A percentile compares a stretch with the other conserved stretches of the same genome.
Evolutionary conservation across 1,284 basidiomycete genomes (phyloP).

Genomic region (Neotropicomus parvogracilis): DNA sequence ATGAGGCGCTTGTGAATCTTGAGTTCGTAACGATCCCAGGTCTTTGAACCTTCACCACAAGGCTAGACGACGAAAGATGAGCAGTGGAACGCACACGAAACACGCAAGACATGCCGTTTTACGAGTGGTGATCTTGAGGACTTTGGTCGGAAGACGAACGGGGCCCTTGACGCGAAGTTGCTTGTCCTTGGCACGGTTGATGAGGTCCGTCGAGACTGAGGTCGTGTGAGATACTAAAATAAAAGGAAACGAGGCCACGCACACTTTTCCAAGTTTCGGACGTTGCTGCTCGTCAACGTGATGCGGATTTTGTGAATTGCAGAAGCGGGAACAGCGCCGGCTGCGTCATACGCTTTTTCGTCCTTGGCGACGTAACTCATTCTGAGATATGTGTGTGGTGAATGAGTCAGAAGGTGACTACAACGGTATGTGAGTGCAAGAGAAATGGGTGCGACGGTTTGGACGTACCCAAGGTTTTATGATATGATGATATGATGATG

Average conservation of each 20-base stretch:
- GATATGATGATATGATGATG: conserved; percentile 21
- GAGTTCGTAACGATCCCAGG: conserved; percentile 99
- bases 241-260: conserved; percentile 17
- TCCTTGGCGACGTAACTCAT: conserved; percentile 99
- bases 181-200: conserved; percentile 99
- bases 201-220: conserved; percentile 90
- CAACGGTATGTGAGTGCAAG: conserved; percentile 19
- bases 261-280: conserved; percentile 99
- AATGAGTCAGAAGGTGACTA: conserved; percentile 81
- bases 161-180: conserved; percentile 99
- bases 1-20: conserved; percentile 99
- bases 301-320: conserved; percentile 99
- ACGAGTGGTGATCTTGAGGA: conserved; percentile 97
- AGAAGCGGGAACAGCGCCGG: conserved; percentile 80
- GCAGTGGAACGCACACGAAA: not conserved
- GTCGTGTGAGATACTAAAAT: not conserved
- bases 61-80: conserved; percentile 50
- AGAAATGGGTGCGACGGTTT: not conserved
- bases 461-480: conserved; percentile 27
- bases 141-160: conserved; percentile 98
- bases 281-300: conserved; percentile 97
- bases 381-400: conserved; percentile 37
- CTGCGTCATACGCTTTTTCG: conserved; percentile 96
- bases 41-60: conserved; percentile 99
- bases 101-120: conserved; percentile 71